A percentile compares a stretch with the other conserved stretches of the same genome.
Evolutionary conservation across 208 protist species (phyloP).

Genomic region (Phytomonas sp.): DNA sequence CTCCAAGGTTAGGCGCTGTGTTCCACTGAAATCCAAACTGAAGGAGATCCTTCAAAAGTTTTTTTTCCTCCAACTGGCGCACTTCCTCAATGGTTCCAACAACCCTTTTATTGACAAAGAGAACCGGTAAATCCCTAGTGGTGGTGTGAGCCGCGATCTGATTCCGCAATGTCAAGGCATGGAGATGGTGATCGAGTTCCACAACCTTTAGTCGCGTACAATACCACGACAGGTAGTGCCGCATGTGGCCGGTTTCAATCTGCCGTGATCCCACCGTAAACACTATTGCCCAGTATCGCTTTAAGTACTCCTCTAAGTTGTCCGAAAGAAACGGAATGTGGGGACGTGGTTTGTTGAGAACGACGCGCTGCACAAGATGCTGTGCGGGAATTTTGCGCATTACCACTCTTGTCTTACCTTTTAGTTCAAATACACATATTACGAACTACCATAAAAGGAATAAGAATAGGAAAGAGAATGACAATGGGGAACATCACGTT

Average conservation of each 20-base stretch:
- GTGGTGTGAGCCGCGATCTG: slow-evolving; percentile 31
- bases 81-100: slow-evolving; percentile 73
- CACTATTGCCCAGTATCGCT: slow-evolving; percentile 74
- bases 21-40: slow-evolving; percentile 90
- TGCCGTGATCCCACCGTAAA: slow-evolving; percentile 67
- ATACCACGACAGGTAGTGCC: slow-evolving; percentile 86
- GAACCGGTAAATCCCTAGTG: slow-evolving; percentile 51
- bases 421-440: not conserved
- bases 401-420: not conserved
- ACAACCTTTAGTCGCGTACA: slow-evolving; percentile 79
- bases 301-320: slow-evolving; percentile 55
- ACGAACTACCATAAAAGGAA: not conserved
- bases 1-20: slow-evolving; percentile 22
- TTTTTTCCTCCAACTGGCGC: slow-evolving; percentile 44
- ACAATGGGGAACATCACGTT: not conserved
- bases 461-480: slow-evolving; percentile 8
- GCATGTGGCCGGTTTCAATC: slow-evolving; percentile 77
- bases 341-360: not conserved
- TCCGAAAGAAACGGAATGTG: slow-evolving; percentile 48
- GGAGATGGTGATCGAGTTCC: slow-evolving; percentile 78
- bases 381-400: not conserved
- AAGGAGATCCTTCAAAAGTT: slow-evolving; percentile 76
- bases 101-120: slow-evolving; percentile 81
- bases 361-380: not conserved
- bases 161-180: slow-evolving; percentile 42